Evolutionary conservation across 78 protist genomes (phyloP).

Genomic region (Ministeria vibrans): DNA sequence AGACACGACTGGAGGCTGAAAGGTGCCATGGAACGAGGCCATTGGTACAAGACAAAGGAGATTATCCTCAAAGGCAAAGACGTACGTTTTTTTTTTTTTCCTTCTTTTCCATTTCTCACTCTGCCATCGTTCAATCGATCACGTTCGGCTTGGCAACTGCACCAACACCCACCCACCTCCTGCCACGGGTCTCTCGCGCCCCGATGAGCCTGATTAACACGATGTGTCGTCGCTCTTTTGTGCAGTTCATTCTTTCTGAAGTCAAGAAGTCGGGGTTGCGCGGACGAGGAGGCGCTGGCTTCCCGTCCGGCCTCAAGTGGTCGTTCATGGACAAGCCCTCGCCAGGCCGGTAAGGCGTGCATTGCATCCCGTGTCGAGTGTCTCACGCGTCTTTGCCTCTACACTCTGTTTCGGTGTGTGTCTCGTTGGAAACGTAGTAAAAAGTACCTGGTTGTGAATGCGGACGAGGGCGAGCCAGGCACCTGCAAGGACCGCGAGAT

Average conservation of each 20-base stretch:
- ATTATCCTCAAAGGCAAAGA: conserved; percentile 42
- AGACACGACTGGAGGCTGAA: conserved; percentile 60
- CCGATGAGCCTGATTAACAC: no score
- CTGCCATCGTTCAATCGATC: no score
- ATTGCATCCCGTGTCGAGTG: background rate
- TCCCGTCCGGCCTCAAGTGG: conserved; percentile 97
- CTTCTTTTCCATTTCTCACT: no score
- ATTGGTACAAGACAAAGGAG: conserved; percentile 92
- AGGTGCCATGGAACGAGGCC: conserved; percentile 89
- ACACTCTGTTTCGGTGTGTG: background rate
- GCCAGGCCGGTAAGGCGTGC: conserved; percentile 21
- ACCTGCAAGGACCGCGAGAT: conserved; percentile 99
- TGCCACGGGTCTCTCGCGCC: no score
- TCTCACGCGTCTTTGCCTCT: background rate
- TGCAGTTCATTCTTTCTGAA: conserved; percentile 84
- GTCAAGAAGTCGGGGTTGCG: conserved; percentile 90
- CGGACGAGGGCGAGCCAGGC: conserved; percentile 99
- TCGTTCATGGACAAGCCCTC: conserved; percentile 82
- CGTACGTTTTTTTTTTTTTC: no score
- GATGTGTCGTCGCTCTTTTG: no score
- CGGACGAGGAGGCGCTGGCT: conserved; percentile 98
- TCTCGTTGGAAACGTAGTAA: conserved; percentile 34
- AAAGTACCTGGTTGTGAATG: conserved; percentile 95
- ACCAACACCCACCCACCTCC: no score
- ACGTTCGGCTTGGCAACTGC: no score